A percentile compares a stretch with the other conserved stretches of the same genome.
phyloP scores from a whole-genome alignment of 169 alveolate genomes.

The Plasmodium sp. region DNA sequence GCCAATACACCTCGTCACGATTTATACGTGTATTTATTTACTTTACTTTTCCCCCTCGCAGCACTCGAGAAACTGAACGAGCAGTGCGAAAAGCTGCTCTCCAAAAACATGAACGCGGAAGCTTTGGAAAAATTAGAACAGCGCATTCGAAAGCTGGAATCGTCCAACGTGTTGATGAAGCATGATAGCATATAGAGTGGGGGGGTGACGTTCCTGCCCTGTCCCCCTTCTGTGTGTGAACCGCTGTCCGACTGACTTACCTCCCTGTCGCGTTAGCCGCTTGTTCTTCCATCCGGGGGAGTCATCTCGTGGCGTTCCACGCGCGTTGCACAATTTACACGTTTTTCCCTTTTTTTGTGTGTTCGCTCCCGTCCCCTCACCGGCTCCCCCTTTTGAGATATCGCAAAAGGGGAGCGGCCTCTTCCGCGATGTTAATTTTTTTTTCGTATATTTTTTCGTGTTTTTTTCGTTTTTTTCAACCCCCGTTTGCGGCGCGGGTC shows the following conservation, averaged over 20 bases:
- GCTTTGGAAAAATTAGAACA: slow-evolving; percentile 47
- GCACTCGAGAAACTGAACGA: slow-evolving; percentile 63
- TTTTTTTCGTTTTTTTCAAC: background rate
- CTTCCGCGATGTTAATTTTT: background rate
- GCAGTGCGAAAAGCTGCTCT: slow-evolving; percentile 61
- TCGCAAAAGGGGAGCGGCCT: background rate
- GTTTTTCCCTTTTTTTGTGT: background rate
- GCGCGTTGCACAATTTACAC: background rate
- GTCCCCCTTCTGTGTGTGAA: background rate
- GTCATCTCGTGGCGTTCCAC: background rate
- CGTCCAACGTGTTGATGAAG: slow-evolving; percentile 17
- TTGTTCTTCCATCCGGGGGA: background rate
- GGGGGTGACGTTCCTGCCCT: background rate
- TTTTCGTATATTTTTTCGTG: background rate
- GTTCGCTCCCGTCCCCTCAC: background rate
- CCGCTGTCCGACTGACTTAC: background rate
- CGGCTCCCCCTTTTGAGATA: background rate
- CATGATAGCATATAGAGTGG: slow-evolving; percentile 22
- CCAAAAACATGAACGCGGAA: slow-evolving; percentile 40
- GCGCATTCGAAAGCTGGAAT: slow-evolving; percentile 63
- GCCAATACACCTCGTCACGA: background rate
- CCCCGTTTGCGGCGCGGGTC: background rate
- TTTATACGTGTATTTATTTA: background rate
- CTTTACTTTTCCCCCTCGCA: background rate
- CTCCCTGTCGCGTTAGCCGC: background rate